phyloP scores from a whole-genome alignment of 2,329 filamentous ascomycete species.

The Nigrospora sphaerica region DNA sequence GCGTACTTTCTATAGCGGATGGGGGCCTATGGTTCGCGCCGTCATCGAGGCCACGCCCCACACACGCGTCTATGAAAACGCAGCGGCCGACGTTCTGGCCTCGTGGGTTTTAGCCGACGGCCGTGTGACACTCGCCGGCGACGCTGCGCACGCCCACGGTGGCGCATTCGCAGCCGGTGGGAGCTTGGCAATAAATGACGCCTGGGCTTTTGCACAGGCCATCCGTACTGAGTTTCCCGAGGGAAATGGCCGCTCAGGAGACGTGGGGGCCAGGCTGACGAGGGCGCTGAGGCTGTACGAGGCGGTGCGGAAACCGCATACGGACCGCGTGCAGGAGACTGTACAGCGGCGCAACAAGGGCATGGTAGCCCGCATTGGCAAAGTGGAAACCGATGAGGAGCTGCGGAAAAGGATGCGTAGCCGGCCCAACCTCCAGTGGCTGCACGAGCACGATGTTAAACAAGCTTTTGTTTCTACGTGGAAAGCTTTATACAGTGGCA shows the following conservation, averaged over 20 bases:
- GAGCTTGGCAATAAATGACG: conserved; percentile 31
- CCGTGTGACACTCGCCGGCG: conserved; percentile 28
- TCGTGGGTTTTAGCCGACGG: conserved; percentile 31
- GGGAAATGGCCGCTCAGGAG: neutral
- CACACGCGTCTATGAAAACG: conserved; percentile 34
- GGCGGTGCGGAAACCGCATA: conserved; percentile 33
- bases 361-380: conserved; percentile 13
- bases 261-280: conserved; percentile 11
- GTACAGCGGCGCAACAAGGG: conserved; percentile 24
- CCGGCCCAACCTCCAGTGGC: conserved; percentile 31
- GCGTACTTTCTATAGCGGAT: conserved; percentile 28
- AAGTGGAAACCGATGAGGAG: conserved; percentile 27
- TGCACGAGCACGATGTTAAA: conserved; percentile 39
- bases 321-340: conserved; percentile 25
- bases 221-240: conserved; percentile 22
- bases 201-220: conserved; percentile 31
- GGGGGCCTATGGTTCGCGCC: conserved; percentile 31
- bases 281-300: conserved; percentile 31
- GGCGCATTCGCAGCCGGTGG: conserved; percentile 33
- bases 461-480: conserved; percentile 28
- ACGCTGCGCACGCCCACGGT: conserved; percentile 33
- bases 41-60: conserved; percentile 32
- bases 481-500: too few relatives aligned
- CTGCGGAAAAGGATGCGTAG: conserved; percentile 25
- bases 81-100: conserved; percentile 28